phyloP scores from a whole-genome alignment of 768 basidiomycete genomes.

The Boletus barrowsii region DNA sequence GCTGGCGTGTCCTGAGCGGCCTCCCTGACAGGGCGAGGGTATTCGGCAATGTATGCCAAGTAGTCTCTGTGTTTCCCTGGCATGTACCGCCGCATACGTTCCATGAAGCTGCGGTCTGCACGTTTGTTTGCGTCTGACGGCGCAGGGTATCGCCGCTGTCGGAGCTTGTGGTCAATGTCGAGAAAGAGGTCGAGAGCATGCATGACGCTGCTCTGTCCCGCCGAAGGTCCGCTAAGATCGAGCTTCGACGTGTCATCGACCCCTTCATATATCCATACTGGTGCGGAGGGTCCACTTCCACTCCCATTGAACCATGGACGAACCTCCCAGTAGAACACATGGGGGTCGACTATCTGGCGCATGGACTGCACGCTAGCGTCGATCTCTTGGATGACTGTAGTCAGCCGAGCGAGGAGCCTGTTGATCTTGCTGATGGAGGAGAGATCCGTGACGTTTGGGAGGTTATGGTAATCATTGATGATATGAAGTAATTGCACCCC shows the following conservation, averaged over 20 bases:
- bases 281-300: conserved; percentile 46
- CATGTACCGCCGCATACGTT: conserved; percentile 94
- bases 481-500: conserved; percentile 85
- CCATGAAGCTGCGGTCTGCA: conserved; percentile 81
- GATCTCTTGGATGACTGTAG: conserved; percentile 70
- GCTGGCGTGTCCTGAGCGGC: conserved; percentile 55
- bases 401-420: conserved; percentile 66
- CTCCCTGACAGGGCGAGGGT: conserved; percentile 60
- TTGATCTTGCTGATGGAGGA: conserved; percentile 65
- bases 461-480: conserved; percentile 80
- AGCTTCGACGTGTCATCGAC: conserved; percentile 55
- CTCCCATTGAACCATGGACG: conserved; percentile 94
- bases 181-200: conserved; percentile 83
- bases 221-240: conserved; percentile 83
- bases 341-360: conserved; percentile 73
- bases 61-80: conserved; percentile 88
- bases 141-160: conserved; percentile 62
- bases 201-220: conserved; percentile 92
- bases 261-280: conserved; percentile 78
- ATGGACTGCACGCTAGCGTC: conserved; percentile 66
- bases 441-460: conserved; percentile 65
- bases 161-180: conserved; percentile 84
- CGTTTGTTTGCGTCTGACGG: conserved; percentile 64
- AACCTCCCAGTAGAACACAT: conserved; percentile 83
- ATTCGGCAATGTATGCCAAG: conserved; percentile 60